These are phyloP conservation scores for Xerocomus brunneocitrinus DNA, from an alignment of 768 basidiomycete genomes.

Conservation along the genomic window DNA sequence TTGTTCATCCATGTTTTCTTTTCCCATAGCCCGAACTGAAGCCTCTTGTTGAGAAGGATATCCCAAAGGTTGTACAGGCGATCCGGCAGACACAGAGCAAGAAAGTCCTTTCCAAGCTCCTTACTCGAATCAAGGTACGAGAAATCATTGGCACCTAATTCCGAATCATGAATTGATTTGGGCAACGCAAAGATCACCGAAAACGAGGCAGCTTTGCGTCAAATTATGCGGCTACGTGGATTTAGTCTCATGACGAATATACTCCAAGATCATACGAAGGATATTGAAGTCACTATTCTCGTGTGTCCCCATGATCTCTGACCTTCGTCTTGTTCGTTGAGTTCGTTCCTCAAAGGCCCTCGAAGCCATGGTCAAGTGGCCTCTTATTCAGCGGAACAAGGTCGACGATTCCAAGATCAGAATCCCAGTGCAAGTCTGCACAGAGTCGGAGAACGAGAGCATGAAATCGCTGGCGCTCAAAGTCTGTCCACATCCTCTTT, in stretches of 20 bases:
- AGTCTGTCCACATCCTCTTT: constrained; percentile 36
- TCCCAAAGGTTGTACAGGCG: constrained; percentile 88
- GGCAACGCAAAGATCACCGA: constrained; percentile 64
- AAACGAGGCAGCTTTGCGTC: constrained; percentile 69
- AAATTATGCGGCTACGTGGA: constrained; percentile 89
- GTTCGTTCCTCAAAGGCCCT: constrained; percentile 42
- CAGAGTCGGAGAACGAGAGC: constrained; percentile 50
- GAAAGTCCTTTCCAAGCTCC: constrained; percentile 75
- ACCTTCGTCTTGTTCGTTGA: background rate
- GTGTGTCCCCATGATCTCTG: constrained; percentile 40
- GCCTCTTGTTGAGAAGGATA: constrained; percentile 71
- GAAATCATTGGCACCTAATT: background rate
- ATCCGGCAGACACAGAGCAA: constrained; percentile 83
- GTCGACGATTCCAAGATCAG: constrained; percentile 80
- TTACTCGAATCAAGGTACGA: constrained; percentile 80
- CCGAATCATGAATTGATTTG: background rate
- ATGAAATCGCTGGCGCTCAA: constrained; percentile 58
- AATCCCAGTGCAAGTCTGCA: constrained; percentile 52
- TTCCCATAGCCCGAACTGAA: constrained; percentile 64
- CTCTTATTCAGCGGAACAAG: constrained; percentile 82
- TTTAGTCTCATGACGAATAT: constrained; percentile 90
- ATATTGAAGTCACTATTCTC: constrained; percentile 64
- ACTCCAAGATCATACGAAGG: constrained; percentile 67
- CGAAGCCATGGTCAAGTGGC: constrained; percentile 72
- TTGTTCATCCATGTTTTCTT: background rate